Evolutionary conservation across 345 rosid genomes (phyloP), one percentile per base, ranked within the genome.

Genomic region (Excoecaria agallocha): DNA sequence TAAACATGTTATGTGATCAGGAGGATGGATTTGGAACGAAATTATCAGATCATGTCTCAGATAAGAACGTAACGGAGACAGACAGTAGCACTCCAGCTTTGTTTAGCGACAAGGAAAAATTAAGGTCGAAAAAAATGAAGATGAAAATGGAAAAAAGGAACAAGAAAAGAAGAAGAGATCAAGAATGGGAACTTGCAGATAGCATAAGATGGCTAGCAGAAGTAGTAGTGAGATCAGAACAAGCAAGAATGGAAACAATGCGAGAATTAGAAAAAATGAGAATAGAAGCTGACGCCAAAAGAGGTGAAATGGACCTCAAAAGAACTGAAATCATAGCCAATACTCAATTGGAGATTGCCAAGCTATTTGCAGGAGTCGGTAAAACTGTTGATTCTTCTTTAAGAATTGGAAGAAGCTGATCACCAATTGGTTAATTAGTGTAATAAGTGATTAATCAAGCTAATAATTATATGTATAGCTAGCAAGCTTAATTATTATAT

Each of bases 301-400:
- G 97, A 79, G 88, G 88, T 11, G 97, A 94, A 82, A 84, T 91
- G 86, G 98, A 94, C 62, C 86, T 94, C 68, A 94, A 89, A 82
- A 87, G 97, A 75, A 91, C 97, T 7, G 93, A 94, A 85, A 92
- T 94, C 71, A 81, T 94, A 58, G 95, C 98, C 22, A 92, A 80
- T 72, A 89, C 98, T 4, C 98, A 94, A 66, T n/a, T 94, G 66
- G 97, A 94, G 83, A 92, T 94, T 72, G 97, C 98, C 45, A 88
- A 80, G 84, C 82, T 94, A 62, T 89, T 92, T 77, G 93, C 96
- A 0, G 91, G 81, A 38, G 83, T 74, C 48, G 63, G 58, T 30
- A 88, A 89, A 81, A 85, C 78, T 24, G 85, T 89, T 70, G 98
- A 92, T 85, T 83, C 98, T 79, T 90, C 97, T 41, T 78, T 90